These are phyloP conservation scores for Helicocarpus griseus DNA, from an alignment of 2,329 filamentous ascomycete species.

Conservation along the genomic window DNA sequence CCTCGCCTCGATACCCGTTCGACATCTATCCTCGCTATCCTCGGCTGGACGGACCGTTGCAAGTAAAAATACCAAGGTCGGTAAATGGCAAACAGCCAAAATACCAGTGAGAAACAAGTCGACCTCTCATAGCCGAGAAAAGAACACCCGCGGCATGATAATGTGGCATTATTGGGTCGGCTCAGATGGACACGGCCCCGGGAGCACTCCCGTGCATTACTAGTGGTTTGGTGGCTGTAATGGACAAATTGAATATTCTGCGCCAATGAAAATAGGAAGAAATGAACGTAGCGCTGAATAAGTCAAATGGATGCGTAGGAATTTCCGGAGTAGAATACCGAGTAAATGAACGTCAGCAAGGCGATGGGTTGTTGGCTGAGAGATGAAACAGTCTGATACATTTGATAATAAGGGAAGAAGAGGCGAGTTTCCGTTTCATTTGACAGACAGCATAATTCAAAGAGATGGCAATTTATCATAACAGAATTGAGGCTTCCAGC, in stretches of 20 bases:
- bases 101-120: background rate
- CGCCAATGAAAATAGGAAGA: background rate
- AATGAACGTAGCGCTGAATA: too few species aligned
- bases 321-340: too few species aligned
- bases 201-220: background rate
- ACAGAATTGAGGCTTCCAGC: too few species aligned
- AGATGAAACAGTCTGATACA: too few species aligned
- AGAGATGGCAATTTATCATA: too few species aligned
- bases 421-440: too few species aligned
- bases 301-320: too few species aligned
- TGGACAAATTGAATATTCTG: background rate
- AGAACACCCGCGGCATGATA: background rate
- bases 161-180: background rate
- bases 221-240: background rate
- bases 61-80: background rate
- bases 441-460: too few species aligned
- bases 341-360: too few species aligned
- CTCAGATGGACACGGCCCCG: background rate
- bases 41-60: background rate
- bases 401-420: too few species aligned
- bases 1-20: background rate
- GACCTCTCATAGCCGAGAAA: background rate
- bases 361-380: too few species aligned
- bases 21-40: background rate
- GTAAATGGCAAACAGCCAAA: too few species aligned